phyloP scores from a whole-genome alignment of 2,329 filamentous ascomycete genomes.

The Hypoxylon sp. region DNA sequence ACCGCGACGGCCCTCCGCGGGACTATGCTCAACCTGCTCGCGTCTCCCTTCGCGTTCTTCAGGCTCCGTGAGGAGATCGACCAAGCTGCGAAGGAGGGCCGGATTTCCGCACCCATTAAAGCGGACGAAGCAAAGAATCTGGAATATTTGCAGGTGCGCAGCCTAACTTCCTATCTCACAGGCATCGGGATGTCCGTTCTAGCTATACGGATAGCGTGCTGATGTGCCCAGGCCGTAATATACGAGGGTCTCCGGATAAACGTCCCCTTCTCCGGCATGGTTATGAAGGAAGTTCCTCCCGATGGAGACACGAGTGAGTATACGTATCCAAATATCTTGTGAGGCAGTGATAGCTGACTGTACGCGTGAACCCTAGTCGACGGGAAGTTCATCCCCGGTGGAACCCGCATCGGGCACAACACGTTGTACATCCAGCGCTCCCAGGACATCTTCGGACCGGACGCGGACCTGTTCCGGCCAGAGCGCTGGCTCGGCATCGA shows the following conservation, averaged over 20 bases:
- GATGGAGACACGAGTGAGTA: constrained; percentile 42
- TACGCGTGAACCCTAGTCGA: constrained; percentile 8
- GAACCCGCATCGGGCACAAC: constrained; percentile 46
- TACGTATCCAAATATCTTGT: too few relatives aligned
- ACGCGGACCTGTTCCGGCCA: constrained; percentile 45
- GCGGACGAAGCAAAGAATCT: constrained; percentile 39
- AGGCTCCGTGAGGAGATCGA: constrained; percentile 56
- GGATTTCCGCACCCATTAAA: constrained; percentile 41
- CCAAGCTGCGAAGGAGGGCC: constrained; percentile 43
- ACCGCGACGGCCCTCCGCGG: constrained; percentile 57
- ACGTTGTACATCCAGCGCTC: constrained; percentile 42
- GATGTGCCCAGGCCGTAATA: constrained; percentile 42
- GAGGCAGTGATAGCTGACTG: background rate
- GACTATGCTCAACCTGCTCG: constrained; percentile 56
- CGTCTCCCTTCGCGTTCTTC: constrained; percentile 52
- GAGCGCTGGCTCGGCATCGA: constrained; percentile 46
- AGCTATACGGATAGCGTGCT: background rate
- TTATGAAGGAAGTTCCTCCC: constrained; percentile 42
- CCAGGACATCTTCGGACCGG: constrained; percentile 42
- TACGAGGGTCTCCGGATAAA: constrained; percentile 50
- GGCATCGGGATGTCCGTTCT: too few relatives aligned
- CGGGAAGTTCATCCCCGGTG: constrained; percentile 43
- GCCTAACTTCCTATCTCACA: too few relatives aligned
- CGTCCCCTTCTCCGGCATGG: constrained; percentile 44
- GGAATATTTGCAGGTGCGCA: constrained; percentile 48